A percentile compares a stretch with the other conserved stretches of the same genome.
Evolutionary conservation across 1,284 basidiomycete genomes (phyloP).

Genomic region (Nidula niveotomentosa): DNA sequence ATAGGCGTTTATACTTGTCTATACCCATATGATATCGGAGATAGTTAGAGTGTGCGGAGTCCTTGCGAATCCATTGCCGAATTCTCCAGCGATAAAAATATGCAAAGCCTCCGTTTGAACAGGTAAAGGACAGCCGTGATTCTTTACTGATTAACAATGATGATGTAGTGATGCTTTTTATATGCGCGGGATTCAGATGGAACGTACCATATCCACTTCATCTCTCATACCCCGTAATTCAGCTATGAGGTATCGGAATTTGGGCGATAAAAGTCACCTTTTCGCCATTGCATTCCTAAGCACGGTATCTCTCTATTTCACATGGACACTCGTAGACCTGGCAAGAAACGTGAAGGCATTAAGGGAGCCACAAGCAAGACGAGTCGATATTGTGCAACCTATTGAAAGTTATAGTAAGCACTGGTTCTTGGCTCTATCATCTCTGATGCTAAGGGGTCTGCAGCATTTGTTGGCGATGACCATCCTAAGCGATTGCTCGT

Average conservation of each 20-base stretch:
- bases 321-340: constrained; percentile 15
- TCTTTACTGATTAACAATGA: too few relatives aligned
- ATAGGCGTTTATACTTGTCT: too few relatives aligned
- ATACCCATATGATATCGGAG: too few relatives aligned
- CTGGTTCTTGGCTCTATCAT: background rate
- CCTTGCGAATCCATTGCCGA: too few relatives aligned
- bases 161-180: too few relatives aligned
- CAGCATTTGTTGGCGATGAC: constrained; percentile 24
- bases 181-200: too few relatives aligned
- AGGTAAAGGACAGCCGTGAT: too few relatives aligned
- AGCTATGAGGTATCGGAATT: constrained; percentile 5
- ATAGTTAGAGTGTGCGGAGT: too few relatives aligned
- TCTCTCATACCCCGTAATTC: too few relatives aligned
- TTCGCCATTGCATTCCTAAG: constrained; percentile 11
- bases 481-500: constrained; percentile 22
- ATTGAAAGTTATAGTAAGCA: constrained; percentile 15
- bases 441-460: background rate
- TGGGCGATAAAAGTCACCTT: constrained; percentile 5
- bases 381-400: constrained; percentile 8
- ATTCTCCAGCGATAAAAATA: too few relatives aligned
- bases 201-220: too few relatives aligned
- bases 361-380: constrained; percentile 11
- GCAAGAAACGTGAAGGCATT: constrained; percentile 14
- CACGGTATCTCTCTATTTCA: constrained; percentile 18
- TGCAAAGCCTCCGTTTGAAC: too few relatives aligned